Percentiles rank a stretch among this genome's conserved stretches.
These are phyloP conservation scores for Rhododendron ovatum DNA, from an alignment of 148 eudicot genomes.

Conservation along the genomic window DNA sequence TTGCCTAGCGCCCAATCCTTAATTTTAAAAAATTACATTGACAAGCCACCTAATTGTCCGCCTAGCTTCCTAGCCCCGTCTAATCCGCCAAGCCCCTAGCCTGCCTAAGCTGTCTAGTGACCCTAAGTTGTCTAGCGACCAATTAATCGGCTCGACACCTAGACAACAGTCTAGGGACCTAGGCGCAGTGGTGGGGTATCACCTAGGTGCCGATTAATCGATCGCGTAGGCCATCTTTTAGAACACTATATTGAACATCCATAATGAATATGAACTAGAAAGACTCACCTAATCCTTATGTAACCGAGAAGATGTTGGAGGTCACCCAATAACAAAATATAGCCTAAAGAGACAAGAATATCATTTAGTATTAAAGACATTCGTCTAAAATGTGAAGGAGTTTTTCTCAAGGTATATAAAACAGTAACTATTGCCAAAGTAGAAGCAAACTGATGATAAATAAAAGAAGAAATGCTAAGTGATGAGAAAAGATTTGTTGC, in stretches of 20 bases:
- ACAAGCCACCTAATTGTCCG: no score
- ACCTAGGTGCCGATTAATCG: no score
- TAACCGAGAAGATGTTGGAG: conserved; percentile 76
- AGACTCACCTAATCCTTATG: conserved; percentile 71
- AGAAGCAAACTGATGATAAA: not conserved
- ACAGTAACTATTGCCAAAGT: not conserved
- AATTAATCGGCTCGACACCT: no score
- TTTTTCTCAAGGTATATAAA: not conserved
- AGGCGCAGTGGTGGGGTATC: no score
- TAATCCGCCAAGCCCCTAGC: no score
- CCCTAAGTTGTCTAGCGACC: no score
- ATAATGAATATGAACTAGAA: not conserved
- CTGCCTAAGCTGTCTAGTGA: no score
- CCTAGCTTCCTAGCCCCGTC: no score
- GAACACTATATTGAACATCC: not conserved
- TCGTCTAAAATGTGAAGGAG: not conserved
- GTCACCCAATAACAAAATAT: conserved; percentile 94
- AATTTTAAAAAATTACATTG: no score
- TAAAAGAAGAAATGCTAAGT: not conserved
- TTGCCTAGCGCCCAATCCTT: no score
- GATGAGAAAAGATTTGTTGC: not conserved
- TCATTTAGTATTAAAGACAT: not conserved
- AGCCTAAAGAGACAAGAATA: conserved; percentile 52
- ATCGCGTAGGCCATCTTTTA: not conserved
- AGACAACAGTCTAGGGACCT: not conserved